These are phyloP conservation scores for Tuber melanosporum DNA, from an alignment of 495 filamentous ascomycete genomes.

Conservation along the genomic window DNA sequence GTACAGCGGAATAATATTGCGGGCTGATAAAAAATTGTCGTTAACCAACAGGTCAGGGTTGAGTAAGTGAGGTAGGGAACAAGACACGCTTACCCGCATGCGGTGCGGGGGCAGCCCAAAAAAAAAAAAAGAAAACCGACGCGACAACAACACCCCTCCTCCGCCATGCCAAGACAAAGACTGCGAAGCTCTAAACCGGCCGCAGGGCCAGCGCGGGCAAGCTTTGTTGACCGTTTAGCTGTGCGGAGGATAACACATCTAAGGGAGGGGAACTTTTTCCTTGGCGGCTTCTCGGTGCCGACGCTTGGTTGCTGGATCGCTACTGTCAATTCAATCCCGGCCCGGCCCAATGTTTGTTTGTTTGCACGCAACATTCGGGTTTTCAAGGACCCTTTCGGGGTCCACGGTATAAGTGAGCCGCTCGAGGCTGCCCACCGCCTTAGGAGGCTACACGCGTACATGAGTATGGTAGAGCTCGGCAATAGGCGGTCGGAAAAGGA, in stretches of 20 bases:
- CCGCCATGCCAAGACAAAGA: background rate
- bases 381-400: background rate
- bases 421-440: background rate
- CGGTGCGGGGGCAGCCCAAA: background rate
- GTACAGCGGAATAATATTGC: background rate
- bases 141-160: background rate
- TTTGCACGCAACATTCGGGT: background rate
- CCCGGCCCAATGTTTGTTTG: background rate
- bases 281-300: background rate
- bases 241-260: background rate
- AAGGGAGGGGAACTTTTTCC: background rate
- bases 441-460: background rate
- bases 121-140: background rate
- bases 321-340: background rate
- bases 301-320: background rate
- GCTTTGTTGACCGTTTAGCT: background rate
- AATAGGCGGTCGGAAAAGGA: background rate
- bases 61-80: background rate
- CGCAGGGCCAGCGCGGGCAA: background rate
- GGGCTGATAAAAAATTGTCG: background rate
- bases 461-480: background rate
- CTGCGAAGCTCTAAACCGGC: background rate
- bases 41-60: background rate
- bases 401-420: background rate
- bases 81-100: background rate